These are phyloP conservation scores for Aspergillus campestris DNA, from an alignment of 495 filamentous ascomycete genomes.

Conservation along the genomic window DNA sequence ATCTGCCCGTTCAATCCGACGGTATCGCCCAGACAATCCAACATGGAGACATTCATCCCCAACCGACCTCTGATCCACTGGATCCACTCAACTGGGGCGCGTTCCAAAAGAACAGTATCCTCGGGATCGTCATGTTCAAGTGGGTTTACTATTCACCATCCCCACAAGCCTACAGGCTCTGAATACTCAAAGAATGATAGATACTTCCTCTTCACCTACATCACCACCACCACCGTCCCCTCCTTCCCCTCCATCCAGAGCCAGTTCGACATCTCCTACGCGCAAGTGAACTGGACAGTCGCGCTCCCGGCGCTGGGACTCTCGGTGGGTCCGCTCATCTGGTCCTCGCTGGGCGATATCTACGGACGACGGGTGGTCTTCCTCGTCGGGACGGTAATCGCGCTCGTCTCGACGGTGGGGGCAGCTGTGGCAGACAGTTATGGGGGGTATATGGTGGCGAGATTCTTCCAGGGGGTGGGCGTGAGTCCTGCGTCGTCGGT, in stretches of 20 bases:
- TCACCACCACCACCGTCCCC: conserved; percentile 54
- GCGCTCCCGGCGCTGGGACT: conserved; percentile 54
- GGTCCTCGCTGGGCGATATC: conserved; percentile 50
- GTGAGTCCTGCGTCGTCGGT: conserved; percentile 51
- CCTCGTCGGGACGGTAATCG: conserved; percentile 45
- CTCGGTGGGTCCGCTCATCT: conserved; percentile 48
- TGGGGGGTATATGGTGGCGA: conserved; percentile 47
- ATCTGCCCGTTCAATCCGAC: conserved; percentile 1
- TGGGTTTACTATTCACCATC: conserved; percentile 16
- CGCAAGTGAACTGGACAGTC: conserved; percentile 56
- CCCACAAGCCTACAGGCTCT: background rate
- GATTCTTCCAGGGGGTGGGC: conserved; percentile 57
- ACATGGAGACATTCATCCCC: conserved; percentile 37
- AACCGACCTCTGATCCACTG: conserved; percentile 43
- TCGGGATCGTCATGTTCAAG: conserved; percentile 52
- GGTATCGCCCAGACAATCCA: conserved; percentile 8
- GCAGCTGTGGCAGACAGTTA: conserved; percentile 40
- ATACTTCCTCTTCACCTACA: conserved; percentile 59
- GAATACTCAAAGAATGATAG: conserved; percentile 15
- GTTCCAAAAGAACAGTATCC: conserved; percentile 40
- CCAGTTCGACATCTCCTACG: conserved; percentile 39
- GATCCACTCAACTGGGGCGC: conserved; percentile 53
- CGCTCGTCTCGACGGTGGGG: conserved; percentile 44
- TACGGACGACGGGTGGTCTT: conserved; percentile 49
- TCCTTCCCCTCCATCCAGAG: conserved; percentile 46